Evolutionary conservation across 805 yeast species (phyloP).

Genomic region (Debaryomyces tyrocola): DNA sequence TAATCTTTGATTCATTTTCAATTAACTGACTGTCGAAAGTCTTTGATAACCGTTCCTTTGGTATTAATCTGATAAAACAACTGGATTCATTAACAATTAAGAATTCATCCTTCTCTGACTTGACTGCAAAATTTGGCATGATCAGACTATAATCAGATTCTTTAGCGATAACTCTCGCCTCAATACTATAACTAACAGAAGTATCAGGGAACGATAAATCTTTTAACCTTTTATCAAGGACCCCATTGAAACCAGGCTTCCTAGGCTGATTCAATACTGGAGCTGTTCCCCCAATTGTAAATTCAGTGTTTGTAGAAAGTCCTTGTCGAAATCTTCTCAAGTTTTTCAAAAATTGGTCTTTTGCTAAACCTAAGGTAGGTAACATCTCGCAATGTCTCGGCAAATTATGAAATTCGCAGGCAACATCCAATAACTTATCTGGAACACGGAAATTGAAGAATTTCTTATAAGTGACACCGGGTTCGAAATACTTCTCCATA

Average conservation of each 20-base stretch:
- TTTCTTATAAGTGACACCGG: constrained; percentile 39
- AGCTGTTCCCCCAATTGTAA: not conserved
- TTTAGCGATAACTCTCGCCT: constrained; percentile 41
- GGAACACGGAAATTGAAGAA: constrained; percentile 43
- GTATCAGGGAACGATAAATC: constrained; percentile 40
- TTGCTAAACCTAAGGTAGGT: constrained; percentile 36
- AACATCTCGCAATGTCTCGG: constrained; percentile 36
- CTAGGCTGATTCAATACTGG: not conserved
- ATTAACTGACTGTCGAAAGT: constrained; percentile 11
- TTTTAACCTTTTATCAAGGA: constrained; percentile 21
- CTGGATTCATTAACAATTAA: constrained; percentile 35
- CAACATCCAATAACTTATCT: constrained; percentile 39
- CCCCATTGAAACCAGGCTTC: not conserved
- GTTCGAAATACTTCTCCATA: constrained; percentile 36
- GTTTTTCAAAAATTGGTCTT: constrained; percentile 21
- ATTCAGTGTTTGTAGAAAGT: not conserved
- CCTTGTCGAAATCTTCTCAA: constrained; percentile 12
- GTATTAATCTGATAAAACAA: constrained; percentile 36
- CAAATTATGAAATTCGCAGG: constrained; percentile 37
- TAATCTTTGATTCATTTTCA: constrained; percentile 2
- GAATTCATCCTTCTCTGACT: constrained; percentile 27
- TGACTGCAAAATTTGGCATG: not conserved
- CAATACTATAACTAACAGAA: constrained; percentile 34
- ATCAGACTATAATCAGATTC: constrained; percentile 32
- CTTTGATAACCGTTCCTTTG: constrained; percentile 15